A percentile compares a stretch with the other conserved stretches of the same genome.
Evolutionary conservation across 1,139 yeast species (phyloP).

Genomic region (Pichia sp.): DNA sequence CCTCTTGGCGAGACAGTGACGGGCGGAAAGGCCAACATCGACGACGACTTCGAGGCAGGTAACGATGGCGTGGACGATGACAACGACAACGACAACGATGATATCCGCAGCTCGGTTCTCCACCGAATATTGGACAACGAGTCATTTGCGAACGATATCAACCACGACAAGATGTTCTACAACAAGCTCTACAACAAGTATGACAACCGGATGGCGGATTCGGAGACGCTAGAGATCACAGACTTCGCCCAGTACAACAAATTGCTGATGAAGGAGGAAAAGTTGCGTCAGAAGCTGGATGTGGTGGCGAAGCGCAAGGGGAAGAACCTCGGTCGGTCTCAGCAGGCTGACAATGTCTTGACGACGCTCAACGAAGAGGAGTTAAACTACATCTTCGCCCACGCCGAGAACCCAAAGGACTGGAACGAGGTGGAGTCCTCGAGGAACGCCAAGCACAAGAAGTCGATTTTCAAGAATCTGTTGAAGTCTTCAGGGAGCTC

Average conservation of each 20-base stretch:
- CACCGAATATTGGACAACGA: slow-evolving; percentile 24
- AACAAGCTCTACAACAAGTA: slow-evolving; percentile 28
- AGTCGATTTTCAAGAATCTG: slow-evolving; percentile 6
- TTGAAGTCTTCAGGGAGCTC: background rate
- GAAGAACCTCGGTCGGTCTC: background rate
- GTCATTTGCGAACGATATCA: slow-evolving; percentile 14
- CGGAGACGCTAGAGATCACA: slow-evolving; percentile 18
- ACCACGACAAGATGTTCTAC: slow-evolving; percentile 27
- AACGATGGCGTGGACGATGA: background rate
- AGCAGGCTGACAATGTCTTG: slow-evolving; percentile 12
- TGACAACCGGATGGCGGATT: slow-evolving; percentile 1
- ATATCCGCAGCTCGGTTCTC: slow-evolving; percentile 21
- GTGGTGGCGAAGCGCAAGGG: slow-evolving; percentile 30
- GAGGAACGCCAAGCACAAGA: background rate
- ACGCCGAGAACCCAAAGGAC: slow-evolving; percentile 16
- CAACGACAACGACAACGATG: slow-evolving; percentile 8
- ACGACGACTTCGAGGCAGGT: background rate
- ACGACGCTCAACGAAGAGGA: slow-evolving; percentile 25
- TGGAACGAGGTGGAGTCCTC: slow-evolving; percentile 15
- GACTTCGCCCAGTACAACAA: slow-evolving; percentile 40
- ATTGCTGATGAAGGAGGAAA: slow-evolving; percentile 35
- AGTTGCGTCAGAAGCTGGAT: slow-evolving; percentile 32
- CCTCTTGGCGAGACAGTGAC: background rate
- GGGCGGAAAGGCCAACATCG: background rate
- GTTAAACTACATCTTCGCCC: slow-evolving; percentile 22